Evolutionary conservation across 257 asterid genomes (phyloP).

Genomic region (Jacaranda mimosifolia): DNA sequence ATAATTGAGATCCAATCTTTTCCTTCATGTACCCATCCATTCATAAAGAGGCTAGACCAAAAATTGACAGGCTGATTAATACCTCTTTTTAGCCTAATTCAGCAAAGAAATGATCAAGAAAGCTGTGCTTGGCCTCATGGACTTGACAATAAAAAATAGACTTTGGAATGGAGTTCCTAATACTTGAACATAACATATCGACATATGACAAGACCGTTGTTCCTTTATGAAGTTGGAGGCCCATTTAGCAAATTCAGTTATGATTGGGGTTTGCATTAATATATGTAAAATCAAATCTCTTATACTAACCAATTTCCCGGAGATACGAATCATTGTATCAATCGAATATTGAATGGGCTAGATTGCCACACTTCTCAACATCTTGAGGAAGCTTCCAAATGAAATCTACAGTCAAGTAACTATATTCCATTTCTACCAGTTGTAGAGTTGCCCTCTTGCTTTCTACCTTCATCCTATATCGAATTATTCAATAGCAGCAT

Average conservation of each 20-base stretch:
- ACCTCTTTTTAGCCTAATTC: conserved; percentile 93
- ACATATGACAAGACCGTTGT: conserved; percentile 89
- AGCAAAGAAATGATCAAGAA: conserved; percentile 93
- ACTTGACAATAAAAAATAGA: conserved; percentile 98
- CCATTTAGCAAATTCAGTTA: conserved; percentile 15
- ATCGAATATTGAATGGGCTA: conserved; percentile 94
- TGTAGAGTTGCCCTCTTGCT: conserved; percentile 93
- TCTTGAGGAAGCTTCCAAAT: conserved; percentile 99
- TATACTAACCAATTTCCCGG: conserved; percentile 78
- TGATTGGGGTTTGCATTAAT: not conserved
- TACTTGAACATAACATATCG: conserved; percentile 89
- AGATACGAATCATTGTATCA: conserved; percentile 94
- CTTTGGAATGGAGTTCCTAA: conserved; percentile 95
- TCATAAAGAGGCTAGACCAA: not conserved
- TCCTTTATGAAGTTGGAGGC: conserved; percentile 54
- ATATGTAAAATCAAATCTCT: conserved; percentile 15
- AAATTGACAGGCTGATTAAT: conserved; percentile 1
- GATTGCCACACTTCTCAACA: conserved; percentile 98
- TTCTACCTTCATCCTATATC: conserved; percentile 91
- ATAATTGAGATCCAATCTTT: not conserved
- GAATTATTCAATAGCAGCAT: conserved; percentile 88
- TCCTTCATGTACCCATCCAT: not conserved
- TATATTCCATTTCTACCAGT: conserved; percentile 93
- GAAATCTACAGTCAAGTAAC: conserved; percentile 94
- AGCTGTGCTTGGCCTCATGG: conserved; percentile 97